These are phyloP conservation scores for Tritrichomonas foetus DNA, from an alignment of 208 protist genomes.

Conservation along the genomic window DNA sequence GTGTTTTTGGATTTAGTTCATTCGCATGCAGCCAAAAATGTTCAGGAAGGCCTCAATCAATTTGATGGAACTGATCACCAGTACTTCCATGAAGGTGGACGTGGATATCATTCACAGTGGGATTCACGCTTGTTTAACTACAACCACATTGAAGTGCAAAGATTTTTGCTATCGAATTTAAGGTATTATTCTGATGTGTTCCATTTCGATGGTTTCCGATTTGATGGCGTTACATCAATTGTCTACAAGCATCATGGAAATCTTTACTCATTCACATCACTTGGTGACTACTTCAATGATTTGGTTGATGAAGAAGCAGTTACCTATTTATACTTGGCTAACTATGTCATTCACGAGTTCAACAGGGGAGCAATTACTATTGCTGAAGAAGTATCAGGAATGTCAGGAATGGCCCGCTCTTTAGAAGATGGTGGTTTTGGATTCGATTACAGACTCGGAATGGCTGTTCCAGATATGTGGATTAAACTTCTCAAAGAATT, in stretches of 20 bases:
- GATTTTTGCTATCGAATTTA: slow-evolving; percentile 56
- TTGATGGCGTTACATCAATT: slow-evolving; percentile 81
- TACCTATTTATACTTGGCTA: slow-evolving; percentile 66
- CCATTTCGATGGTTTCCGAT: slow-evolving; percentile 78
- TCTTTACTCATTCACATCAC: slow-evolving; percentile 41
- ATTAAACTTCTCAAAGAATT: slow-evolving; percentile 66
- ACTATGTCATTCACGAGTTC: slow-evolving; percentile 48
- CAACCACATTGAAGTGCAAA: slow-evolving; percentile 65
- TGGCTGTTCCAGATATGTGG: slow-evolving; percentile 78
- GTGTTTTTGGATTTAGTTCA: slow-evolving; percentile 78
- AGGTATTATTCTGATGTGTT: slow-evolving; percentile 59
- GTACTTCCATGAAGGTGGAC: slow-evolving; percentile 62
- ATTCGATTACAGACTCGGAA: slow-evolving; percentile 75
- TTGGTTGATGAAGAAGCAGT: slow-evolving; percentile 66
- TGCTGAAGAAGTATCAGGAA: slow-evolving; percentile 66
- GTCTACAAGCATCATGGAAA: slow-evolving; percentile 72
- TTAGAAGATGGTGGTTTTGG: slow-evolving; percentile 72
- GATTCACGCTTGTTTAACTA: slow-evolving; percentile 75
- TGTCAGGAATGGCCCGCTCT: slow-evolving; percentile 66
- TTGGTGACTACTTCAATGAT: slow-evolving; percentile 70
- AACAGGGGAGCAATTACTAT: slow-evolving; percentile 46
- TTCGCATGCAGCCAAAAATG: slow-evolving; percentile 48
- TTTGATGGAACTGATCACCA: slow-evolving; percentile 69
- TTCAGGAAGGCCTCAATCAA: slow-evolving; percentile 68
- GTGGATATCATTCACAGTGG: slow-evolving; percentile 58